Evolutionary conservation across 805 yeast genomes (phyloP), one percentile per base, ranked within the genome.

Genomic region (Vanderwaltozyma yarrowii): DNA sequence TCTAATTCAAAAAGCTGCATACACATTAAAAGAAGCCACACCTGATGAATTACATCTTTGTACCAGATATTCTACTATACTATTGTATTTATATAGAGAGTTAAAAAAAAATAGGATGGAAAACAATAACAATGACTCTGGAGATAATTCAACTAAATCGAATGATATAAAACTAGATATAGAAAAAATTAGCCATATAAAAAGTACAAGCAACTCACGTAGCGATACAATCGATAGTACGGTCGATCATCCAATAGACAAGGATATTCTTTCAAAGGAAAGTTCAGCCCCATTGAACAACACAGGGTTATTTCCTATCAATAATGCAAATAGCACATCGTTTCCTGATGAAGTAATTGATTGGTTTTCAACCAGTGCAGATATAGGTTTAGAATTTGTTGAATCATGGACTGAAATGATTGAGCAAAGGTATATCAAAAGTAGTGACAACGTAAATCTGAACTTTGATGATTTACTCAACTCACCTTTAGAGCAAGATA

Each of bases 11-110:
- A 70, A 70, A 37, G 79, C 88, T 1, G 89, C 95, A 0, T 68
- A 76, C 13, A 78, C 80, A 1, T 60, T 87, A 28, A 61, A 86
- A 40, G 94, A 83, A 49, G 81, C 95, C 19, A 74, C 94, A 1
- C 95, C 95, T 0, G 96, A 87, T 60, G 94, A 85, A 45, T 64
- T 87, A 29, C 96, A 87, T 62, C 64, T 87, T 24, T 80, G 94
- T 55, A 76, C 84, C 0, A 64, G 94, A 35, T 85, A 85, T 52
- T 78, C 87, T 11, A 80, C 83, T 12, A 80, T 82, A 36, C 61
- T 85, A 49, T 70, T 81, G 76, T 83, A 77, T 49, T 64, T 85
- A 31, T 81, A 86, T 45, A 74, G 83, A 3, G 86, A 83, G 54
- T 76, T 82, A 76, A 78, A 74, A 50, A 64, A 72, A 13, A 66